Evolutionary conservation across 192 early-diverging fungal species (phyloP), one percentile per base, ranked within the genome.

Genomic region (Funneliformis geosporum): DNA sequence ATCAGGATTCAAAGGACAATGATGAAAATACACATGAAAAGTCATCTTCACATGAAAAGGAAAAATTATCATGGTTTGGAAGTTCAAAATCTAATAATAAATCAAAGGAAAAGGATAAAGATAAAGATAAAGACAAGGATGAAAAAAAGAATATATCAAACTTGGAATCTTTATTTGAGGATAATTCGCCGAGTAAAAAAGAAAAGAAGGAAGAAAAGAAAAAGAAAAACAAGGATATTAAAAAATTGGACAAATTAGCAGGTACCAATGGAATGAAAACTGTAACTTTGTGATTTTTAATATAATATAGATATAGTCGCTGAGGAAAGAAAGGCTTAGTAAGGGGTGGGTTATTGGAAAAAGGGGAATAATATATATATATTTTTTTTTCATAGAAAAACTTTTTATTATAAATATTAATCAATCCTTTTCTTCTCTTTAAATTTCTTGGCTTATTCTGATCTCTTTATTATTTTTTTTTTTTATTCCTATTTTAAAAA

Each of bases 141-240:
- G 59, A 76, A 44, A 76, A 76, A 46, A 60, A 61, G n/a, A 14
- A 42, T 42, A 21, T 39, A 4, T 65, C 62, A 60, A 39, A 12
- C 7, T 23, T 77, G 44, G 75, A 65, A 66, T 14, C 62, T 1
- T 23, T 65, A 43, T 14, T 47, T 10, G 60, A 55, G 9, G 62
- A 43, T 14, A 28, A 8, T 4, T 33, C n/a, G n/a, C 12, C 72
- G 23, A 66, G 43, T 47, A 78, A 78, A 23, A 78, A 66, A 78
- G 76, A 78, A 44, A 78, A 78, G 21, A 78, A 78, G 50, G 65
- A 44, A 11, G 76, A 65, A 50, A 67, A 78, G 67, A 43, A 78
- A 46, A 64, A 60, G 8, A 67, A 46, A 25, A 78, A 78, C 16
- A n/a, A 14, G 2, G 64, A 78, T 39, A 67, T 55, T 23, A 66